Evolutionary conservation across 139 green algal species (phyloP), one percentile per base, ranked within the genome.

Genomic region (Coccomyxa sp.): DNA sequence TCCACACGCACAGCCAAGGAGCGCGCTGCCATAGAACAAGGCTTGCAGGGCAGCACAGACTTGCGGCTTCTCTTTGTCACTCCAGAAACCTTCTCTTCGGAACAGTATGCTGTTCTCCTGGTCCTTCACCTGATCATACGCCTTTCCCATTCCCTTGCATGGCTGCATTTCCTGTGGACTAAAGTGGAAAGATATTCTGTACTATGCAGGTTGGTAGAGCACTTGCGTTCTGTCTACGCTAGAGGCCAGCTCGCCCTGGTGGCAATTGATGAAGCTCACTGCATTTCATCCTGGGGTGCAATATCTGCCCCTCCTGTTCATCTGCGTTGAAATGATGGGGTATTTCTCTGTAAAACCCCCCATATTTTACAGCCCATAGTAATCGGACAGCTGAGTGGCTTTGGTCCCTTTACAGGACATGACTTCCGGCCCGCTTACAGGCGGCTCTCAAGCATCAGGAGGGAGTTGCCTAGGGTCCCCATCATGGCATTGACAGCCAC

Each of bases 401-500:
- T 51, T 51, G 38, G 7, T 51, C 38, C 3, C 3, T 51, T 7
- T 51, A 51, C 38, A 51, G 89, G 91, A 15, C 91, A 94, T 82
- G 87, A 94, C 81, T 94, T 93, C 88, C 80, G 91, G 67, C 89
- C 88, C 11, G 81, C 88, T 7, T 95, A 93, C 85, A 85, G 91
- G 14, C 28, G 79, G 77, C 85, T 95, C 38, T 77, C 81, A n/a
- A 58, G 51, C 13, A 79, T 92, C 17, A 80, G 90, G 15, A 32
- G 58, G 15, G n/a, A 82, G n/a, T 81, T 92, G 38, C 84, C 85
- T 1, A 78, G 87, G 1, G 77, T 93, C 11, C 91, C 91, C 11
- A 81, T 93, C 67, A 90, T 94, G 90, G 90, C 91, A 0, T 84
- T 93, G 0, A 94, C 90, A 13, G 91, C 90, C 68, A 93, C 90